A percentile compares a stretch with the other conserved stretches of the same genome.
Evolutionary conservation across 1,284 basidiomycete species (phyloP).

Genomic region (Anthracocystis panici-leucophaei): DNA sequence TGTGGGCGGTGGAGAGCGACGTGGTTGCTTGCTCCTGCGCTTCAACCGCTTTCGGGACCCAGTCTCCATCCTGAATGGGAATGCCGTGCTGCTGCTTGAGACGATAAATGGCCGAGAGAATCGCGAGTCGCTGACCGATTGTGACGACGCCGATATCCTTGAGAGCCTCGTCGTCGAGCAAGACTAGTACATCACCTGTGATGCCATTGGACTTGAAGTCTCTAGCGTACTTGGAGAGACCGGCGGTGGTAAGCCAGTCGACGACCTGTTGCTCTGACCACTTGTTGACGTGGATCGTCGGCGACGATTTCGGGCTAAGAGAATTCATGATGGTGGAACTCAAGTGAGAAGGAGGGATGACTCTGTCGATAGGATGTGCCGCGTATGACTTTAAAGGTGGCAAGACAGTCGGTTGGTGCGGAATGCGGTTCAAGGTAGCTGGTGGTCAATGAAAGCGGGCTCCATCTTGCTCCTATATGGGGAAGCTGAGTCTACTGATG

Average conservation of each 20-base stretch:
- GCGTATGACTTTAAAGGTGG: background rate
- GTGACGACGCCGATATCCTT: conserved; percentile 63
- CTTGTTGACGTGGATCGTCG: conserved; percentile 53
- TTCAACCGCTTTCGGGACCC: conserved; percentile 53
- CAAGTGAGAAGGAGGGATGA: too few relatives aligned
- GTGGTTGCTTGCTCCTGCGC: conserved; percentile 34
- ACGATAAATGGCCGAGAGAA: conserved; percentile 62
- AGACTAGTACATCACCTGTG: conserved; percentile 64
- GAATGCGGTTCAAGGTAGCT: background rate
- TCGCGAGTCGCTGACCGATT: conserved; percentile 64
- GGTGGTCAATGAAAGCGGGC: background rate
- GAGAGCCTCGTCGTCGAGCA: conserved; percentile 66
- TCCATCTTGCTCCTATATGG: background rate
- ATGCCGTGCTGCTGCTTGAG: conserved; percentile 63
- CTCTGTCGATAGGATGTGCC: background rate
- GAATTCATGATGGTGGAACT: conserved; percentile 19
- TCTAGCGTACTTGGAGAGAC: conserved; percentile 46
- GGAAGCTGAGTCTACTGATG: background rate
- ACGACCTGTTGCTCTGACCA: conserved; percentile 59
- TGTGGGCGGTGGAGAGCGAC: conserved; percentile 26
- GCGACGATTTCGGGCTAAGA: conserved; percentile 42
- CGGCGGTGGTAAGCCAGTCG: conserved; percentile 57
- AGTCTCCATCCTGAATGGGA: conserved; percentile 65
- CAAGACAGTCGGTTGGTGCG: background rate
- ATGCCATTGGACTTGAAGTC: conserved; percentile 62